Percentiles rank a stretch among this genome's conserved stretches.
Conservation (phyloP, 805 yeast species). For the Saturnispora hagleri region DNA sequence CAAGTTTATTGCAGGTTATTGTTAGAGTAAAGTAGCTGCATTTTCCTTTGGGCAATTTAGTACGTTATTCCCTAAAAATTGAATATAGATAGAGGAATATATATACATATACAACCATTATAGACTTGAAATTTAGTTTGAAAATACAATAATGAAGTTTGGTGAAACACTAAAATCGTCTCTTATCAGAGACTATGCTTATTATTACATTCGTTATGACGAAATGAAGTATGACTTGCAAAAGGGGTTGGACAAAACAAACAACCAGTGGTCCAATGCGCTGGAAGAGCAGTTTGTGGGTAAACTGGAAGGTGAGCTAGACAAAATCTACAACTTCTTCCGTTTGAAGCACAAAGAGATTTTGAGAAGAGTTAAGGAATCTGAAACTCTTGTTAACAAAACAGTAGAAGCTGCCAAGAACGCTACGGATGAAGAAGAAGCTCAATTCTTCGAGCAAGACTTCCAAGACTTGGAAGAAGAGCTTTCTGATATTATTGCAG, state of each 20-base stretch:
- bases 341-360: conserved; percentile 83
- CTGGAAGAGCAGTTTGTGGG: conserved; percentile 77
- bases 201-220: conserved; percentile 87
- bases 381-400: conserved; percentile 60
- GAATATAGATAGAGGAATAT: neutral
- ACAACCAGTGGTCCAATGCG: conserved; percentile 62
- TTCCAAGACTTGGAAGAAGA: conserved; percentile 70
- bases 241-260: conserved; percentile 46
- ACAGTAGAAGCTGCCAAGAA: conserved; percentile 38
- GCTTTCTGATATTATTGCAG: conserved; percentile 83
- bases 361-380: conserved; percentile 72
- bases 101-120: neutral
- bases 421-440: conserved; percentile 29
- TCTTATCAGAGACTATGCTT: conserved; percentile 80
- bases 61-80: neutral
- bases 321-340: conserved; percentile 87
- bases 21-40: neutral
- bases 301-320: conserved; percentile 71
- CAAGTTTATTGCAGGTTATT: neutral
- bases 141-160: conserved; percentile 59
- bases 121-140: neutral
- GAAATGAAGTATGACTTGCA: conserved; percentile 78
- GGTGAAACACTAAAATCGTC: conserved; percentile 90
- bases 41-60: neutral
- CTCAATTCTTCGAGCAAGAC: conserved; percentile 44